Evolutionary conservation across 1,139 yeast genomes (phyloP).

Genomic region (Nakaseomyces bracarensis): DNA sequence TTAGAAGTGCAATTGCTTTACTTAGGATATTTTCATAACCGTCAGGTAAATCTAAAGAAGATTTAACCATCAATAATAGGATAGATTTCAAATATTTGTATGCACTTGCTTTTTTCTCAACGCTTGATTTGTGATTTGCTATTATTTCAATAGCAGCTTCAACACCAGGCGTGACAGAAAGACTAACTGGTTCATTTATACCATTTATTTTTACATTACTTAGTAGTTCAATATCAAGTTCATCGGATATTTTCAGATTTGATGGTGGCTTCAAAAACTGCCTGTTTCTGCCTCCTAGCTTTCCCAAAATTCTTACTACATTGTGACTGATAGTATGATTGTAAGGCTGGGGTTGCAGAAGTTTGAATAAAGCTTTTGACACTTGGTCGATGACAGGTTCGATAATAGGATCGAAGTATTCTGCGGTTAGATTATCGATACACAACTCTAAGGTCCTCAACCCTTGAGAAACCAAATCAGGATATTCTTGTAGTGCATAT

Average conservation of each 20-base stretch:
- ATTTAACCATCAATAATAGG: constrained; percentile 55
- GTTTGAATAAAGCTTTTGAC: constrained; percentile 87
- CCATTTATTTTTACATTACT: constrained; percentile 70
- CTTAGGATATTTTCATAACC: constrained; percentile 42
- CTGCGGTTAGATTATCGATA: constrained; percentile 92
- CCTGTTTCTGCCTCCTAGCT: constrained; percentile 92
- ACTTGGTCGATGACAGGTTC: constrained; percentile 94
- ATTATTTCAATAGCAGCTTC: constrained; percentile 59
- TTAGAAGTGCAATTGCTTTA: constrained; percentile 44
- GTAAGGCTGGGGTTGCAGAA: constrained; percentile 84
- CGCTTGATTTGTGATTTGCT: constrained; percentile 57
- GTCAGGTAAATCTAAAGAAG: constrained; percentile 55
- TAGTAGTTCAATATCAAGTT: constrained; percentile 57
- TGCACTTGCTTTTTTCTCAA: constrained; percentile 68
- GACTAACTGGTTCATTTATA: constrained; percentile 49
- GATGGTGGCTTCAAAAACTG: constrained; percentile 69
- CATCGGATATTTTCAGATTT: constrained; percentile 49
- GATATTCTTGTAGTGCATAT: constrained; percentile 81
- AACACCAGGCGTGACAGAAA: constrained; percentile 78
- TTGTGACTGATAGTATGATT: constrained; percentile 88
- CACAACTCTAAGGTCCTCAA: constrained; percentile 90
- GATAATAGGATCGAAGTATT: constrained; percentile 91
- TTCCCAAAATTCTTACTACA: constrained; percentile 86
- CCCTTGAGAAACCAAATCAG: constrained; percentile 90
- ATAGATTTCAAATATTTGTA: constrained; percentile 62